Percentiles rank a stretch among this genome's conserved stretches.
These are phyloP conservation scores for Ceratocystis huliohia DNA, from an alignment of 2,329 filamentous ascomycete species.

Conservation along the genomic window DNA sequence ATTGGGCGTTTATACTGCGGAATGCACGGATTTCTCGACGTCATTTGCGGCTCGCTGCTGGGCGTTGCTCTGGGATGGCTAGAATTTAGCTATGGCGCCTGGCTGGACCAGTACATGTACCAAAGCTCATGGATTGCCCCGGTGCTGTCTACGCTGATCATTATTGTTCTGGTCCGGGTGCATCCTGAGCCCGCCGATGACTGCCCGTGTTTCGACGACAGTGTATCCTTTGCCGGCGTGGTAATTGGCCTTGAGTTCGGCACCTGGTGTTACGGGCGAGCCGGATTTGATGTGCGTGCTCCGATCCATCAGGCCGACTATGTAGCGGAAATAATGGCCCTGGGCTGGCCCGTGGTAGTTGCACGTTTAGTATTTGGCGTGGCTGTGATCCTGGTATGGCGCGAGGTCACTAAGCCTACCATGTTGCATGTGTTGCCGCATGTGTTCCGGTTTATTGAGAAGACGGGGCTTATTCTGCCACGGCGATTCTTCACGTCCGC, in stretches of 20 bases:
- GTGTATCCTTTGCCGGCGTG: conserved; percentile 82
- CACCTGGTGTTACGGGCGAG: conserved; percentile 44
- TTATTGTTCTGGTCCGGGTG: conserved; percentile 68
- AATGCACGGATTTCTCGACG: conserved; percentile 96
- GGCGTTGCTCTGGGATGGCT: conserved; percentile 52
- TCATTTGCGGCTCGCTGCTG: conserved; percentile 64
- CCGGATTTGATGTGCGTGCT: conserved; percentile 42
- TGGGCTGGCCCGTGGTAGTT: conserved; percentile 53
- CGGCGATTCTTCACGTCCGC: conserved; percentile 84
- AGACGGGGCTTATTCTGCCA: conserved; percentile 64
- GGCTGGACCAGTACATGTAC: conserved; percentile 59
- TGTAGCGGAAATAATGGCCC: conserved; percentile 47
- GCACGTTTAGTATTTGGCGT: conserved; percentile 68
- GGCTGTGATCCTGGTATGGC: conserved; percentile 74
- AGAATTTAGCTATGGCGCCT: conserved; percentile 47
- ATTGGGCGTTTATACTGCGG: conserved; percentile 89
- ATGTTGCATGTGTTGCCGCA: conserved; percentile 69
- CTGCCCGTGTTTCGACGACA: conserved; percentile 94
- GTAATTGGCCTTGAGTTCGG: conserved; percentile 73
- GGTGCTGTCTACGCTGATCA: conserved; percentile 47
- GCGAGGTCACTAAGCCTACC: conserved; percentile 75
- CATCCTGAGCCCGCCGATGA: conserved; percentile 95
- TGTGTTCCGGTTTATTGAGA: conserved; percentile 74
- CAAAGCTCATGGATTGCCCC: conserved; percentile 52
- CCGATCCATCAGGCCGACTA: conserved; percentile 27